A percentile compares a stretch with the other conserved stretches of the same genome.
Conservation (phyloP, 139 green algal genomes). For the Tetraselmis chui region DNA sequence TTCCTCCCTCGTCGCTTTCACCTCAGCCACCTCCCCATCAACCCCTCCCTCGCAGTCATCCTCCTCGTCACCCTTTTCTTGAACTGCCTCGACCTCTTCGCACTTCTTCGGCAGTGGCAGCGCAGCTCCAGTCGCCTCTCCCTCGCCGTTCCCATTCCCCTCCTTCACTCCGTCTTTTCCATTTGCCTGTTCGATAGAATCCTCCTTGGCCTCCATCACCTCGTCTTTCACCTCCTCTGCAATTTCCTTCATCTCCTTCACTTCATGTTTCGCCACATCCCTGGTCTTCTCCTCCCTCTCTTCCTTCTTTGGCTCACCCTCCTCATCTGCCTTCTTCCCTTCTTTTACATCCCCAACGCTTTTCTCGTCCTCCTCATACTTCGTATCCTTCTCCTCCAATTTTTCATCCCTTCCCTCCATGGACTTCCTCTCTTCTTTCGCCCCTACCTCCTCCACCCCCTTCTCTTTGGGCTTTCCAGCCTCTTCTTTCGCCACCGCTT, state of each 20-base stretch:
- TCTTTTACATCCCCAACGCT: background rate
- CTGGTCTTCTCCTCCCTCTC: background rate
- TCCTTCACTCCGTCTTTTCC: background rate
- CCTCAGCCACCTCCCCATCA: background rate
- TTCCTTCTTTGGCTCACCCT: background rate
- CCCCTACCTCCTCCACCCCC: too few species aligned
- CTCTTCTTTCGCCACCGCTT: background rate
- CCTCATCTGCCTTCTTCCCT: background rate
- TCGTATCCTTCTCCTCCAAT: background rate
- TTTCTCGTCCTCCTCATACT: background rate
- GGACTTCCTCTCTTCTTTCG: too few species aligned
- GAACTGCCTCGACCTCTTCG: too few species aligned
- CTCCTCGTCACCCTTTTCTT: background rate
- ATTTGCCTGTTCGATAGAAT: background rate
- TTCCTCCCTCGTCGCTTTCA: too few species aligned
- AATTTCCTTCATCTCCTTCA: background rate
- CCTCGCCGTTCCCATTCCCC: too few species aligned
- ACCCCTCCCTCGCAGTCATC: background rate
- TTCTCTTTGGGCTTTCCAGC: too few species aligned
- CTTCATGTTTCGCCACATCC: background rate
- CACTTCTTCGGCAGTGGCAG: too few species aligned
- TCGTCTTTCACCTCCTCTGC: background rate
- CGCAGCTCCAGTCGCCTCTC: too few species aligned
- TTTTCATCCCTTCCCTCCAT: background rate
- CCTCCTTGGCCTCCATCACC: background rate